Percentiles rank a stretch among this genome's conserved stretches.
These are phyloP conservation scores for Mangifera indica DNA, from an alignment of 345 rosid genomes.

Conservation along the genomic window DNA sequence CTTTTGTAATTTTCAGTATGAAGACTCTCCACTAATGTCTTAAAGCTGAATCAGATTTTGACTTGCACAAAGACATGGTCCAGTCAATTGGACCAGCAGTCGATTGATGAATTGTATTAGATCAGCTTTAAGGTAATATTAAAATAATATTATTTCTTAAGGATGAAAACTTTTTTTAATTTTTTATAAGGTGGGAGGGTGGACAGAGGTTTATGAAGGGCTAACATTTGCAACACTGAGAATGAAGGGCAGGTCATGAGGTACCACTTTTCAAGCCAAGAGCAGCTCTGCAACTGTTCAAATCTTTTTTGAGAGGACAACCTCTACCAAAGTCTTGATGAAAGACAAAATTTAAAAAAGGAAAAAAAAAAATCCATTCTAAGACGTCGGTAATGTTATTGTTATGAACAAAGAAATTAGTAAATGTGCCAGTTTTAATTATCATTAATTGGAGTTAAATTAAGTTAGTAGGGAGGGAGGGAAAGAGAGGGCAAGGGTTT, in stretches of 20 bases:
- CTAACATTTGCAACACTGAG: constrained; percentile 89
- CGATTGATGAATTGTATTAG: too few species aligned
- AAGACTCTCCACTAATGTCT: too few species aligned
- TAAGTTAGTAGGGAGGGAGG: too few species aligned
- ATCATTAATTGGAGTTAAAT: too few species aligned
- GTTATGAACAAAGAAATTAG: background rate
- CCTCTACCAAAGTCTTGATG: constrained; percentile 72
- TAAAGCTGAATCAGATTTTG: too few species aligned
- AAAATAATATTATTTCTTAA: too few species aligned
- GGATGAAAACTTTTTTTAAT: too few species aligned
- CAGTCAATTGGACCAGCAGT: too few species aligned
- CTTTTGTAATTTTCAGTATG: too few species aligned
- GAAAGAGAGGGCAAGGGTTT: background rate
- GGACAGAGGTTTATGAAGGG: constrained; percentile 94
- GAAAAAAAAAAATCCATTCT: too few species aligned
- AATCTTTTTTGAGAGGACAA: constrained; percentile 71
- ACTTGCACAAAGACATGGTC: too few species aligned
- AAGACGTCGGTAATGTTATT: background rate
- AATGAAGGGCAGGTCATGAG: constrained; percentile 99
- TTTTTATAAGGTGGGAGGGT: constrained; percentile 91
- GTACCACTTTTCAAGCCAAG: constrained; percentile 91
- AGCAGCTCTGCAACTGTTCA: constrained; percentile 76
- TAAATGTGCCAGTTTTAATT: background rate
- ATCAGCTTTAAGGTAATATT: too few species aligned
- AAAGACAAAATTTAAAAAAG: background rate